Percentiles rank a stretch among this genome's conserved stretches.
phyloP scores from a whole-genome alignment of 352 stramenopile species.

The Pythium apleroticum region DNA sequence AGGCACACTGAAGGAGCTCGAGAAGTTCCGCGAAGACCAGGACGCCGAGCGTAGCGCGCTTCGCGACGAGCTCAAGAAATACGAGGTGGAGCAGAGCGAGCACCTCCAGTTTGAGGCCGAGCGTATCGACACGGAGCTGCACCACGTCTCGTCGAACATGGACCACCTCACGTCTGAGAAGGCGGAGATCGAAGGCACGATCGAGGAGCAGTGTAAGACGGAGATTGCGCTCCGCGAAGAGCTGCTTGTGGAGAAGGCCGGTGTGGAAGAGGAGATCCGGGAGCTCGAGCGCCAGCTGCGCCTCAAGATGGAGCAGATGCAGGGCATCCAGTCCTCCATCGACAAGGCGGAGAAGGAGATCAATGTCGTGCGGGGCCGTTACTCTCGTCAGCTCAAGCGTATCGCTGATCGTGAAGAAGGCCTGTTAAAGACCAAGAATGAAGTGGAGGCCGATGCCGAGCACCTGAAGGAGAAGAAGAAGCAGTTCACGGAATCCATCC shows the following conservation, averaged over 20 bases:
- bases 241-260: conserved; percentile 55
- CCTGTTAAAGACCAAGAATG: conserved; percentile 69
- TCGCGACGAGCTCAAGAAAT: conserved; percentile 61
- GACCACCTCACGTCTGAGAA: conserved; percentile 72
- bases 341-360: conserved; percentile 77
- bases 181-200: conserved; percentile 72
- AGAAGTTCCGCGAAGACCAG: conserved; percentile 80
- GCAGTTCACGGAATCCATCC: conserved; percentile 54
- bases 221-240: conserved; percentile 55
- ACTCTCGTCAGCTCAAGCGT: conserved; percentile 78
- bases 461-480: conserved; percentile 57
- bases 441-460: conserved; percentile 69
- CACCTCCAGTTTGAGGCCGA: conserved; percentile 79
- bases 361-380: conserved; percentile 65
- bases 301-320: conserved; percentile 54
- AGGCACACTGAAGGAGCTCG: conserved; percentile 64
- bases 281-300: conserved; percentile 72
- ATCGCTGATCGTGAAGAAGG: conserved; percentile 73
- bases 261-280: conserved; percentile 69
- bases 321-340: conserved; percentile 63
- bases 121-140: conserved; percentile 71
- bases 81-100: conserved; percentile 63
- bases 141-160: conserved; percentile 73
- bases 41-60: conserved; percentile 46
- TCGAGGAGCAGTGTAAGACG: conserved; percentile 70